Base-by-base conservation (phyloP, 1,139 yeast genomes). In the Geotrichum armillariae region DNA sequence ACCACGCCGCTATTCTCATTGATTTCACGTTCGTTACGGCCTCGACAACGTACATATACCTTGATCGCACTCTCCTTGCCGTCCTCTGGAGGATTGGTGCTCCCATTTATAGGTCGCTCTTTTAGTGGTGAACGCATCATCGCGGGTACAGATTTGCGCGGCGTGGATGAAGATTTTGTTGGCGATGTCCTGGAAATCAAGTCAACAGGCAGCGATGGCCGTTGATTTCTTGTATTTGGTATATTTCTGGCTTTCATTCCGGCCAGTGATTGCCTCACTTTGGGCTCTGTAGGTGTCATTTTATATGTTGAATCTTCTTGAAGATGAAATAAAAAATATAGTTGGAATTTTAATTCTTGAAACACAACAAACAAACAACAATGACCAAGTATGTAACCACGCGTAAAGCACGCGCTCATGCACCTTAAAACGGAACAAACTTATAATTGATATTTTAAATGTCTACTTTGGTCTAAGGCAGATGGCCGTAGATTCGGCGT, bases 31-130 rank as follows among this genome's bases (percentile, higher is more conserved):
- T 77, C 74, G 59, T 81, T 88, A 43, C 98, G 74, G 1, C 88
- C 95, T 49, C 98, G 76, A 65, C 97, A 90, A 58, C 98, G 78
- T 23, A 90, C 95, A 3, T 86, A 86, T 21, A 91, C 97, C 60
- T 85, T 84, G 50, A 87, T 85, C 14, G 37, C 41, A 17, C 45
- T 41, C 16, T 47, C 51, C 34, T 47, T 36, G 16, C 33, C 22
- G 36, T 31, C 35, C 12, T 36, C 41, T 12, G 35, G 18, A n/a
- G 14, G 4, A 16, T 23, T 21, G 4, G 31, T 16, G 31, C 9
- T 33, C 22, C 21, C 23, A 18, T 36, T 44, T 22, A 37, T 27
- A 4, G 47, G 37, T 11, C 41, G 34, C 20, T 44, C 47, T 17
- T 44, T 31, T 7, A 44, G 31, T 17, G 47, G 47, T 8, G 47